phyloP scores from a whole-genome alignment of 306 rosid species.

The Senna tora region DNA sequence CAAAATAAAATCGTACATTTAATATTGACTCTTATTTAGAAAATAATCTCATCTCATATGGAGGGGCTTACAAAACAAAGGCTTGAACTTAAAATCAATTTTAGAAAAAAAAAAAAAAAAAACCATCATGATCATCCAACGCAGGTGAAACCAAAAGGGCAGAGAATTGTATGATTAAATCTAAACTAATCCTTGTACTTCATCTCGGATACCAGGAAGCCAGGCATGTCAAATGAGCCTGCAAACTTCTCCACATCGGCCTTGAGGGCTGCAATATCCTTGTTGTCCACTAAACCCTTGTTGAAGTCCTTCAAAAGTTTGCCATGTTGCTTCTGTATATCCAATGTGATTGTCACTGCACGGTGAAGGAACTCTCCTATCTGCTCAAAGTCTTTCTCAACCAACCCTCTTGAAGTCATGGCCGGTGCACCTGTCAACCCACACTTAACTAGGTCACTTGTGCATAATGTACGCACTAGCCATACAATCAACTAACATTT shows the following conservation, averaged over 20 bases:
- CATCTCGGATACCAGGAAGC: conserved; percentile 72
- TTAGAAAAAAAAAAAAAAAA: background rate
- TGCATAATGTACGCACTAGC: background rate
- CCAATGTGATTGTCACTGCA: conserved; percentile 74
- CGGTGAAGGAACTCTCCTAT: conserved; percentile 94
- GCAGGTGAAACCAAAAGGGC: background rate
- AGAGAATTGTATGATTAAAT: conserved; percentile 15
- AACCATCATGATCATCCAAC: conserved; percentile 5
- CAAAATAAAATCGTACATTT: background rate
- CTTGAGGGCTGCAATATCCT: conserved; percentile 80
- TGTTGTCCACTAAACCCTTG: conserved; percentile 85
- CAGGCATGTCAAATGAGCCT: conserved; percentile 83
- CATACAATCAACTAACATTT: too few relatives aligned
- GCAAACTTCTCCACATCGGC: conserved; percentile 87
- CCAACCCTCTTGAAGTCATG: conserved; percentile 95
- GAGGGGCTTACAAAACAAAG: conserved; percentile 22
- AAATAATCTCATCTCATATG: background rate
- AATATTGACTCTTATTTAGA: conserved; percentile 27
- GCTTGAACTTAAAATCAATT: conserved; percentile 31
- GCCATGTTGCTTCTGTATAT: conserved; percentile 76
- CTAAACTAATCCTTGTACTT: conserved; percentile 79
- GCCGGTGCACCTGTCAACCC: conserved; percentile 78
- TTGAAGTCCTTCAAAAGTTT: conserved; percentile 95
- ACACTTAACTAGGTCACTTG: conserved; percentile 27
- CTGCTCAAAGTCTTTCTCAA: conserved; percentile 91